Evolutionary conservation across 371 early-diverging fungal genomes (phyloP), one percentile per base, ranked within the genome.

Genomic region (Phascolomyces articulosus): DNA sequence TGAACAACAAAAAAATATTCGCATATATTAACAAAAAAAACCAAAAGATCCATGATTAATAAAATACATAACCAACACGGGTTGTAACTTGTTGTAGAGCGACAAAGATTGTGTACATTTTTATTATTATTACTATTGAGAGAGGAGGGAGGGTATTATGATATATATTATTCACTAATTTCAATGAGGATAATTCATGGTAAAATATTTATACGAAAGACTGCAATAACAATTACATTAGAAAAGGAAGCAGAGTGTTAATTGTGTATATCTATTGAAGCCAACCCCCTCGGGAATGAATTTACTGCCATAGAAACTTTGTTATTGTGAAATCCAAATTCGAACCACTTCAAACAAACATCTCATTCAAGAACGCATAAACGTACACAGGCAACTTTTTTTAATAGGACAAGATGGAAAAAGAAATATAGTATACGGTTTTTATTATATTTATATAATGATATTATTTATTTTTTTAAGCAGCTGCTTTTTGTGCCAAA

Each of bases 401-500:
- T n/a, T n/a, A n/a, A n/a, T n/a, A n/a, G n/a, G n/a, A n/a, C n/a
- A n/a, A n/a, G n/a, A n/a, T n/a, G n/a, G n/a, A 20, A 55, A 34
- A n/a, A 31, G 34, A 55, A 34, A 55, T 58, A 41, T 48, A 41
- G 34, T 34, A 34, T 34, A 34, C 11, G 11, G n/a, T 59, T 26
- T 59, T 59, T 59, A 41, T 40, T 59, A 28, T 59, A 18, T 4
- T 38, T 29, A 34, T 34, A 1, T 34, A 34, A n/a, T n/a, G n/a
- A n/a, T n/a, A n/a, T n/a, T n/a, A n/a, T n/a, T n/a, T 34, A 4
- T 16, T 47, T 16, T 62, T 55, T 55, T 63, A 63, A 29, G 63
- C 63, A 20, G 64, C 69, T 18, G 68, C 68, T 62, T 83, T 83
- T 72, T 83, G 83, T 62, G 82, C 87, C 62, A 87, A 73, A 58